Base-by-base conservation (phyloP, 768 basidiomycete genomes). In the Lentinula sp. region DNA sequence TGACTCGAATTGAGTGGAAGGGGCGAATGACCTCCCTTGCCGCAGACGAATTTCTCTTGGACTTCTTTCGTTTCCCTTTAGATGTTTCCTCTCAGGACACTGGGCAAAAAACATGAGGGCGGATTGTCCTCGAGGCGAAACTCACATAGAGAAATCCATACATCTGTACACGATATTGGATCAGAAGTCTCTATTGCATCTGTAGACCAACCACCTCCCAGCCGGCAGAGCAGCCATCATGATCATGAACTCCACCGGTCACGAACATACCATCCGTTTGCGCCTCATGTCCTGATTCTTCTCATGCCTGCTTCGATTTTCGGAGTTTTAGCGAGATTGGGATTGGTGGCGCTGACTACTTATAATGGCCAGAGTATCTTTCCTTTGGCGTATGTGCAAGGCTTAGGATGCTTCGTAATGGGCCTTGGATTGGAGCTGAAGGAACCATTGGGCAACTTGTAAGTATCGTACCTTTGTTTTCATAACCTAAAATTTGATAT, bases 351-450 rank as follows among this genome's bases (percentile, higher is more conserved):
- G 6, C 74, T 98, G 49, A 81, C 81, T 18, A 84, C 80, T 0
- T 98, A 93, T 66, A 79, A 87, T 41, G 92, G 90, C 1, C 72
- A 80, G 48, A 81, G 85, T 64, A 85, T 98, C 5, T 98, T 95
- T 69, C 79, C 90, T 2, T 76, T 98, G 23, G 85, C 88, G 4
- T 98, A 95, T 77, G 81, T 85, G 0, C 96, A 99, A 71, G 90
- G 86, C 0, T 75, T 87, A 0, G 97, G 97, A 16, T 98, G 95
- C 74, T 77, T 94, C 57, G 76, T 96, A 33, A 98, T 99, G 95
- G 97, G 97, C 2, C 74, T 92, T 57, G 81, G 80, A 7, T 68
- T 93, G 18, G 83, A 80, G 16, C 69, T 90, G 67, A 94, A 89
- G 71, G 83, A 85, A 54, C 83, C 87, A 7, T 77, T 99, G 12